Conservation (phyloP, 805 yeast species). For the Starmerella stigmatis region DNA sequence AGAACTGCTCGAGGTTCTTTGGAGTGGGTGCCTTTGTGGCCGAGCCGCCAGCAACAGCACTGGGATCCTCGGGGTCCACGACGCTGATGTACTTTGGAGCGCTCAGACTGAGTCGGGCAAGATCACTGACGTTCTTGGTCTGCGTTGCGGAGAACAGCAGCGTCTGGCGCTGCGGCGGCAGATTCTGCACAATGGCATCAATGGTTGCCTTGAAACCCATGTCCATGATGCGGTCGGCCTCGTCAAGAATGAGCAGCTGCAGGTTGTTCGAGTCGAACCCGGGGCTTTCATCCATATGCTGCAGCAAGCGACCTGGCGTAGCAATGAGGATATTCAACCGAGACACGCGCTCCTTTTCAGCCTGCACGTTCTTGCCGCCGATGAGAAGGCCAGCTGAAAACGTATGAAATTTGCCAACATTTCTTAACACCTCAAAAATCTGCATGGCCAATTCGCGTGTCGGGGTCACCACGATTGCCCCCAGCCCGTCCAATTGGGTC, state of each 20-base stretch:
- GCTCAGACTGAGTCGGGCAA: conserved; percentile 66
- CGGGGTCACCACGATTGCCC: conserved; percentile 82
- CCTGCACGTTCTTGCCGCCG: conserved; percentile 83
- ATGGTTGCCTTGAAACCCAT: conserved; percentile 83
- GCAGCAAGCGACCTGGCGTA: conserved; percentile 84
- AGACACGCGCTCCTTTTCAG: conserved; percentile 68
- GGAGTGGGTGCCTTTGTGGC: conserved; percentile 51
- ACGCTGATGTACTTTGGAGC: conserved; percentile 53
- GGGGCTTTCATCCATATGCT: conserved; percentile 82
- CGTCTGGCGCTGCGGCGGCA: conserved; percentile 77
- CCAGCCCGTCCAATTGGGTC: conserved; percentile 78
- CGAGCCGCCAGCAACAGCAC: conserved; percentile 10
- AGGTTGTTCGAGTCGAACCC: conserved; percentile 65
- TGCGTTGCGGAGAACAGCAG: conserved; percentile 82
- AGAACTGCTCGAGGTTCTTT: conserved; percentile 71
- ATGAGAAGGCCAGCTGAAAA: conserved; percentile 86
- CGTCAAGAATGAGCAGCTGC: conserved; percentile 74
- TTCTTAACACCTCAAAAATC: conserved; percentile 75
- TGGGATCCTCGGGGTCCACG: conserved; percentile 26
- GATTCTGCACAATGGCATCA: conserved; percentile 65
- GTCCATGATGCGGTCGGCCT: conserved; percentile 85
- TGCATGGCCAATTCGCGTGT: conserved; percentile 87
- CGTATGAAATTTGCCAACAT: conserved; percentile 61
- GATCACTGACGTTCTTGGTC: conserved; percentile 67
- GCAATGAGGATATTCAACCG: conserved; percentile 75